These are phyloP conservation scores for Galerina sulciceps DNA, from an alignment of 768 basidiomycete species.

Conservation along the genomic window DNA sequence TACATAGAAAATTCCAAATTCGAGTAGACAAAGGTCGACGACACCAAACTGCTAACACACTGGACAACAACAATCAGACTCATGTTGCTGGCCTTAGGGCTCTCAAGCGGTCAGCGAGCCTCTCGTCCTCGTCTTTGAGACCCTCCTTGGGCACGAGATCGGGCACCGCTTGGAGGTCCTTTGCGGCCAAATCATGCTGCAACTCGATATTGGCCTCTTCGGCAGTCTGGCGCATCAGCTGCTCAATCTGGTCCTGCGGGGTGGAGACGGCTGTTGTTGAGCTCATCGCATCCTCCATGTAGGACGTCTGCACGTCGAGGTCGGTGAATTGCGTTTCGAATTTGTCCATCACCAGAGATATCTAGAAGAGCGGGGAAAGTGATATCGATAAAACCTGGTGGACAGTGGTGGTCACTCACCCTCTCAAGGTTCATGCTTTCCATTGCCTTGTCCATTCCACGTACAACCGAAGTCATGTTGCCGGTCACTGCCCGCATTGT, in stretches of 20 bases:
- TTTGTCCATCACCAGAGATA: conserved; percentile 98
- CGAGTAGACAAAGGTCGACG: too few species aligned
- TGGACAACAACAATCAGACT: background rate
- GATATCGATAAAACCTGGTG: background rate
- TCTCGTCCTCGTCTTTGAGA: conserved; percentile 76
- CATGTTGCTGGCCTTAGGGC: conserved; percentile 83
- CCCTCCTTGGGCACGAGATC: conserved; percentile 54
- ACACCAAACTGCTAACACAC: too few species aligned
- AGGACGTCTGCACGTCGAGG: conserved; percentile 95
- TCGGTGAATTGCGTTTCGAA: conserved; percentile 97
- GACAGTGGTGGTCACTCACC: conserved; percentile 48
- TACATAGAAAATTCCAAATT: too few species aligned
- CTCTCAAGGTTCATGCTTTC: conserved; percentile 98
- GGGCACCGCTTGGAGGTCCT: conserved; percentile 61
- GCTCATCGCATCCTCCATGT: conserved; percentile 98
- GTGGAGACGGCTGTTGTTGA: conserved; percentile 91
- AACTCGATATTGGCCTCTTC: conserved; percentile 97
- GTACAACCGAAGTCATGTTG: conserved; percentile 95
- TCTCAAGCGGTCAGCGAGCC: conserved; percentile 84
- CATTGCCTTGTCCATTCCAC: conserved; percentile 99
- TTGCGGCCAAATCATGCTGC: conserved; percentile 83
- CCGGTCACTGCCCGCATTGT: conserved; percentile 97
- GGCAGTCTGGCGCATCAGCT: conserved; percentile 89
- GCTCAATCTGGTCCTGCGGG: conserved; percentile 97
- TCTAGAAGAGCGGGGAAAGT: conserved; percentile 49